phyloP scores from a whole-genome alignment of 805 yeast genomes.

The Candida jianshihensis region DNA sequence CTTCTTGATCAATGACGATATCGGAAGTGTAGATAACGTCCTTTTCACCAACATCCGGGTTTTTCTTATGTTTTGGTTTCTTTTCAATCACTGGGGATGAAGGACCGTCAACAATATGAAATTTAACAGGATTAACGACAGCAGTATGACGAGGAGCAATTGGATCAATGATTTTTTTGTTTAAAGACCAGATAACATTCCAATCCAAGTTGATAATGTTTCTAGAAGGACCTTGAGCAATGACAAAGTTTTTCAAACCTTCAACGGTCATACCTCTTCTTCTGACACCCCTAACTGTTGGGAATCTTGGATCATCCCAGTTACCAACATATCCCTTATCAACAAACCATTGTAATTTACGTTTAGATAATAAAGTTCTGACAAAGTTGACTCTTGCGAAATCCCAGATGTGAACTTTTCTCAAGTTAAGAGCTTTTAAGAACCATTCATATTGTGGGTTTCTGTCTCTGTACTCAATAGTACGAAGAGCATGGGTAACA shows the following conservation, averaged over 20 bases:
- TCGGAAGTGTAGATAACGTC: conserved; percentile 59
- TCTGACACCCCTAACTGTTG: conserved; percentile 98
- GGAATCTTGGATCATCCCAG: conserved; percentile 99
- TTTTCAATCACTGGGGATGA: conserved; percentile 53
- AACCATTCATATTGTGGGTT: conserved; percentile 98
- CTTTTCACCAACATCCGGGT: conserved; percentile 83
- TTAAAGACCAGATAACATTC: conserved; percentile 95
- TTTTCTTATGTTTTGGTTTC: conserved; percentile 92
- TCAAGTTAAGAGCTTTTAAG: conserved; percentile 68
- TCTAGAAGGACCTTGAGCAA: conserved; percentile 96
- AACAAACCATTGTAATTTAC: conserved; percentile 99
- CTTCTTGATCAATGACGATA: conserved; percentile 79
- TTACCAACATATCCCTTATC: conserved; percentile 80
- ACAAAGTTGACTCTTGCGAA: conserved; percentile 96
- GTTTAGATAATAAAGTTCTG: conserved; percentile 90
- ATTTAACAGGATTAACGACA: conserved; percentile 63
- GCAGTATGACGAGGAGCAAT: conserved; percentile 95
- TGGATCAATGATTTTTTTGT: conserved; percentile 96
- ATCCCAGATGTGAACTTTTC: conserved; percentile 97
- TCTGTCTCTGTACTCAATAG: conserved; percentile 98
- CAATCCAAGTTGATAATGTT: conserved; percentile 96
- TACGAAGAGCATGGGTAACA: conserved; percentile 95
- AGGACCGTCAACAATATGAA: conserved; percentile 67
- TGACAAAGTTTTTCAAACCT: conserved; percentile 88
- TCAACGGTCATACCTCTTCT: conserved; percentile 99